Evolutionary conservation across 2,329 filamentous ascomycete species (phyloP).

Genomic region (Sporothrix pallida): DNA sequence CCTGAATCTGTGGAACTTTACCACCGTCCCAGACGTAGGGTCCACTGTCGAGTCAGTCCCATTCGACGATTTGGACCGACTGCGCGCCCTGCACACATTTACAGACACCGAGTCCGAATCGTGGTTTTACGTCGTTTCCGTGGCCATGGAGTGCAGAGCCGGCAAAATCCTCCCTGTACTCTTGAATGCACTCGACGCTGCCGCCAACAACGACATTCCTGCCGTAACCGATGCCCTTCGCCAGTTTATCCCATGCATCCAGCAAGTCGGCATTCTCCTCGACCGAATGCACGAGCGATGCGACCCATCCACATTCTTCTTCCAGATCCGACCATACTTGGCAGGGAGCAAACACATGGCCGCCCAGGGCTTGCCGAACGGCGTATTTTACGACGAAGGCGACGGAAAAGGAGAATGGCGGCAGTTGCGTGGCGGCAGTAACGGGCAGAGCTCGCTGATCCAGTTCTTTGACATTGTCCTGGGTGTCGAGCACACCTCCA

Average conservation of each 20-base stretch:
- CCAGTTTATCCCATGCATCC: conserved; percentile 69
- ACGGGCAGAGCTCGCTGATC: conserved; percentile 93
- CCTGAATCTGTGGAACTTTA: conserved; percentile 88
- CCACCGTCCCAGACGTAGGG: conserved; percentile 29
- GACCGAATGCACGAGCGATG: conserved; percentile 89
- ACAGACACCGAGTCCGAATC: conserved; percentile 89
- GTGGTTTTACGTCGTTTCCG: conserved; percentile 90
- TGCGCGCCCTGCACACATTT: conserved; percentile 78
- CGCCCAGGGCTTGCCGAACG: conserved; percentile 72
- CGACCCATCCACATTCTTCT: conserved; percentile 85
- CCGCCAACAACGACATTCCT: conserved; percentile 63
- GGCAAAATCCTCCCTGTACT: conserved; percentile 77
- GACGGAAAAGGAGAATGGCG: conserved; percentile 70
- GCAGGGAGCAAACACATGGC: conserved; percentile 94
- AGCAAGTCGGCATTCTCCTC: conserved; percentile 70
- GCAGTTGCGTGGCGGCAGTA: conserved; percentile 86
- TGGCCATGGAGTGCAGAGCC: conserved; percentile 85
- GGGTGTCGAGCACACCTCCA: conserved; percentile 73
- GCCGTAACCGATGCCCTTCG: conserved; percentile 60
- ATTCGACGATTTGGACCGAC: conserved; percentile 68
- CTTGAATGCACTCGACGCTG: conserved; percentile 75
- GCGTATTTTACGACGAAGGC: conserved; percentile 82
- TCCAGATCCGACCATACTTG: conserved; percentile 84
- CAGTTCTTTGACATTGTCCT: conserved; percentile 96
- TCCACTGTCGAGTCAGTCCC: neutral